A percentile compares a stretch with the other conserved stretches of the same genome.
These are phyloP conservation scores for Nitzschia putrida DNA, from an alignment of 108 stramenopile genomes.

Conservation along the genomic window DNA sequence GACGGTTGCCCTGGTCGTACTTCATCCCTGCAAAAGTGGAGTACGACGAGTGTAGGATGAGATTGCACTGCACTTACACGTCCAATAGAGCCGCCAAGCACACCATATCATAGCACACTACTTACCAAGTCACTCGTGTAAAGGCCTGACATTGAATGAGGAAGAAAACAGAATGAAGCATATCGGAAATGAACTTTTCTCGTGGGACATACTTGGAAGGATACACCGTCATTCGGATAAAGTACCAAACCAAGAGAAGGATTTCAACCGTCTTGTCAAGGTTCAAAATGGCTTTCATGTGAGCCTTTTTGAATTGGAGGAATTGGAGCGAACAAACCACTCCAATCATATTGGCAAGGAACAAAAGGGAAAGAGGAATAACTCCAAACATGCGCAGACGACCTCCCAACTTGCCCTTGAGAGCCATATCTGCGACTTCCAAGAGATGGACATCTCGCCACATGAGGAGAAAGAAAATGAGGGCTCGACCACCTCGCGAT, in stretches of 20 bases:
- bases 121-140: conserved; percentile 72
- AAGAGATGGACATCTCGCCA: conserved; percentile 83
- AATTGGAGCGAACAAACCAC: conserved; percentile 53
- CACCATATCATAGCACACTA: no score
- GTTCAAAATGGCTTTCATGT: conserved; percentile 83
- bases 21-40: no score
- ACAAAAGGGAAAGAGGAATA: conserved; percentile 55
- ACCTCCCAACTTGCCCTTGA: conserved; percentile 31
- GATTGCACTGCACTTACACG: no score
- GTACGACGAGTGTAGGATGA: no score
- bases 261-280: conserved; percentile 76
- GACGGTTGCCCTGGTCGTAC: no score
- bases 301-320: conserved; percentile 60
- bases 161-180: conserved; percentile 78
- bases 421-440: conserved; percentile 73
- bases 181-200: conserved; percentile 77
- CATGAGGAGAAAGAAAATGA: conserved; percentile 85
- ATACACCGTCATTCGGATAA: conserved; percentile 59
- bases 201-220: conserved; percentile 61
- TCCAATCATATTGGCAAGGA: conserved; percentile 81
- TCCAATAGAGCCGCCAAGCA: no score
- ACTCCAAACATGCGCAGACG: conserved; percentile 40
- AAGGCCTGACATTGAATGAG: conserved; percentile 75
- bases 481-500: conserved; percentile 65
- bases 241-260: conserved; percentile 63